Conservation (phyloP, 306 rosid species). For the Vigna trinervia region DNA sequence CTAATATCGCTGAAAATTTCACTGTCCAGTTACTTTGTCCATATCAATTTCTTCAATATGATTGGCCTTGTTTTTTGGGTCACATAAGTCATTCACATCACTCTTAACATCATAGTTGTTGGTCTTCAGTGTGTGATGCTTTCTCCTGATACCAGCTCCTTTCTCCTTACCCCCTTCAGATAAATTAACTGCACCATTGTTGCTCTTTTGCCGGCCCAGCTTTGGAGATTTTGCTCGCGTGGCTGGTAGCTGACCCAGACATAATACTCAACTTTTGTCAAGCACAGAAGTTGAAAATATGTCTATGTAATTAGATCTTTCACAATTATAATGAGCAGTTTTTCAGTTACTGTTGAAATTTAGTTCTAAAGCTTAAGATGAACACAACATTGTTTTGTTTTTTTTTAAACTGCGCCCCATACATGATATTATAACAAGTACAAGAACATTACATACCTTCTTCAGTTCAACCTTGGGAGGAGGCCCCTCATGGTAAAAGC, state of each 20-base stretch:
- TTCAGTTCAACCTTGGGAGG: slow-evolving; percentile 93
- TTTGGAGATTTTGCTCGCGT: slow-evolving; percentile 98
- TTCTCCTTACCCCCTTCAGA: slow-evolving; percentile 54
- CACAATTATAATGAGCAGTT: slow-evolving; percentile 14
- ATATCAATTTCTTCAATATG: slow-evolving; percentile 48
- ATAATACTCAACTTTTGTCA: slow-evolving; percentile 41
- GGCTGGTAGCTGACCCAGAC: slow-evolving; percentile 74
- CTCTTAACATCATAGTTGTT: slow-evolving; percentile 46
- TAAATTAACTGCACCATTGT: slow-evolving; percentile 50
- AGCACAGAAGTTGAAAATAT: slow-evolving; percentile 21
- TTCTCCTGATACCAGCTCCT: slow-evolving; percentile 51
- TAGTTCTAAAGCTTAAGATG: slow-evolving; percentile 38
- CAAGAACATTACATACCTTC: slow-evolving; percentile 66
- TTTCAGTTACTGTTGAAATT: slow-evolving; percentile 18
- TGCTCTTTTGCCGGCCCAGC: slow-evolving; percentile 87
- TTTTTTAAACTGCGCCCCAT: background rate
- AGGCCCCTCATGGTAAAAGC: slow-evolving; percentile 96
- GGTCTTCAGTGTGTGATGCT: slow-evolving; percentile 43
- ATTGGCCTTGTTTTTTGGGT: slow-evolving; percentile 46
- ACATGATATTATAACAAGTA: slow-evolving; percentile 23
- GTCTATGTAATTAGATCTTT: slow-evolving; percentile 39
- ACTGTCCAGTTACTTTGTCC: slow-evolving; percentile 53
- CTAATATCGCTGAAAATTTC: slow-evolving; percentile 52
- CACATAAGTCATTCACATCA: slow-evolving; percentile 44
- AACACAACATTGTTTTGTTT: slow-evolving; percentile 9